Evolutionary conservation across 495 filamentous ascomycete species (phyloP).

Genomic region (Aspergillus kassunensis): DNA sequence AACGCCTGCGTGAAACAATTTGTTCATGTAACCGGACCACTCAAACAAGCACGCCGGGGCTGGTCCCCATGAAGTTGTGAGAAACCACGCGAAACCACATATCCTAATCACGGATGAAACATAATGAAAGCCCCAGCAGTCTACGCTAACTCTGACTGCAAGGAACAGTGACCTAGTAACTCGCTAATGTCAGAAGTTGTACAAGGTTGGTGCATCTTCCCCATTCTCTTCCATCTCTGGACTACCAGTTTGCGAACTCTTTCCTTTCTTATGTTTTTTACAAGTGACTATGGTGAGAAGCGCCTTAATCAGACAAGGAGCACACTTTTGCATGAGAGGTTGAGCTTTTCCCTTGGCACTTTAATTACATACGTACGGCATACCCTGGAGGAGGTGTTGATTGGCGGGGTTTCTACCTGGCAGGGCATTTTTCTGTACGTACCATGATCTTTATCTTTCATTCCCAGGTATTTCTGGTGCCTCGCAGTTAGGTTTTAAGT

Average conservation of each 20-base stretch:
- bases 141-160: constrained; percentile 20
- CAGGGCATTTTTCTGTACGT: constrained; percentile 20
- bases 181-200: constrained; percentile 22
- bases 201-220: constrained; percentile 39
- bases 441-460: constrained; percentile 12
- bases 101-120: constrained; percentile 16
- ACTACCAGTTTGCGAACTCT: constrained; percentile 16
- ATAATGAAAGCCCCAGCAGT: constrained; percentile 15
- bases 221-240: constrained; percentile 16
- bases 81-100: constrained; percentile 6
- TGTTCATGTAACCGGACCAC: neutral
- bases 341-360: neutral
- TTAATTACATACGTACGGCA: no score
- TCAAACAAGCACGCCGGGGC: constrained; percentile 27
- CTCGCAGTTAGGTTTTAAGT: constrained; percentile 19
- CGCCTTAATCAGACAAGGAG: constrained; percentile 1
- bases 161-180: constrained; percentile 22
- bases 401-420: constrained; percentile 4
- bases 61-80: constrained; percentile 28
- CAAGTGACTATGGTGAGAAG: constrained; percentile 1
- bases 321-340: neutral
- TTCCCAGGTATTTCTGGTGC: constrained; percentile 10
- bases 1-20: constrained; percentile 33
- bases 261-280: constrained; percentile 8
- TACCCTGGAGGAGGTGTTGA: constrained; percentile 1